Evolutionary conservation across 2,329 filamentous ascomycete genomes (phyloP).

Genomic region (Alternaria angustiovoidea): DNA sequence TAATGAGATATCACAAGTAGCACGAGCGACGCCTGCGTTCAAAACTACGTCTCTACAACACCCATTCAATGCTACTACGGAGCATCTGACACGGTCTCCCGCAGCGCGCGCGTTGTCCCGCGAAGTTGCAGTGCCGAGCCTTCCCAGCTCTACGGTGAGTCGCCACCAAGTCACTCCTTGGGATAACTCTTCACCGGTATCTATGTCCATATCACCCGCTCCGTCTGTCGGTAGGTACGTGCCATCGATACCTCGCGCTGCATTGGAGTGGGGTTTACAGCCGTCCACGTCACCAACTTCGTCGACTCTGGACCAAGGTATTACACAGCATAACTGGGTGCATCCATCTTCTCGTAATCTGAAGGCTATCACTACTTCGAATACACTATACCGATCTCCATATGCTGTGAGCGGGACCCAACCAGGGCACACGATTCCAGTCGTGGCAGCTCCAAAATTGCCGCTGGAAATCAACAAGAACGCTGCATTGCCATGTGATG

Average conservation of each 20-base stretch:
- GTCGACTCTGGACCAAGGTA: background rate
- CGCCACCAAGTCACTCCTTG: background rate
- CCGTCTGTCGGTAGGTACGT: background rate
- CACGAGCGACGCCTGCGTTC: background rate
- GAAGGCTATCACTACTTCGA: no score
- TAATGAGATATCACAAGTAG: background rate
- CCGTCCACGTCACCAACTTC: background rate
- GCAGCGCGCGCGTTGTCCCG: background rate
- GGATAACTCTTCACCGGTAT: background rate
- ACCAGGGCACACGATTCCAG: background rate
- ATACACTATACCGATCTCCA: background rate
- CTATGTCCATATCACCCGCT: background rate
- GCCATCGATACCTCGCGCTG: background rate
- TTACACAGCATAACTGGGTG: conserved; percentile 2
- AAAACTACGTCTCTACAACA: background rate
- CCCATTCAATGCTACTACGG: background rate
- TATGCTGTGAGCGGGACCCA: background rate
- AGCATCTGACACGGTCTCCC: no score
- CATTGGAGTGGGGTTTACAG: background rate
- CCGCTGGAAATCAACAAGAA: background rate
- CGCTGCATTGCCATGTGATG: background rate
- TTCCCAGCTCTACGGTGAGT: background rate
- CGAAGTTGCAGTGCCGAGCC: fast-evolving
- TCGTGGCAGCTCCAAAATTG: no score
- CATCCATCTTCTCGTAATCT: background rate